A percentile compares a stretch with the other conserved stretches of the same genome.
Evolutionary conservation across 2,329 filamentous ascomycete genomes (phyloP).

Genomic region (Albophoma yamanashiensis): DNA sequence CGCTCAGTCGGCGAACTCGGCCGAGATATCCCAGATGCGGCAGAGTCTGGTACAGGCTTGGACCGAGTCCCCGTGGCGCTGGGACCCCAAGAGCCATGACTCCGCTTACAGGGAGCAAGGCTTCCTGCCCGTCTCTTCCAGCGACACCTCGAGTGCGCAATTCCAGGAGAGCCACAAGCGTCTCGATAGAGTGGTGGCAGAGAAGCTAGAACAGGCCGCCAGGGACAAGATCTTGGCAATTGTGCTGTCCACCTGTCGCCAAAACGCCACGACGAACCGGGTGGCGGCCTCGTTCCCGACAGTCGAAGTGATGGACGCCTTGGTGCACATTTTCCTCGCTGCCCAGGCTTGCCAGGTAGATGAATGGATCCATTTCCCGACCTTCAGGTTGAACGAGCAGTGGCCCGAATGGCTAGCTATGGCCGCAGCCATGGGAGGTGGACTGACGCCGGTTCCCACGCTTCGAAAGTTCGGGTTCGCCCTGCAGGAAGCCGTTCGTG

Average conservation of each 20-base stretch:
- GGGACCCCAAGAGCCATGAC: slow-evolving; percentile 33
- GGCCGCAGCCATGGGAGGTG: slow-evolving; percentile 51
- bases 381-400: slow-evolving; percentile 43
- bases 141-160: slow-evolving; percentile 25
- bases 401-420: slow-evolving; percentile 49
- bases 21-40: slow-evolving; percentile 34
- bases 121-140: slow-evolving; percentile 31
- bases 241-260: slow-evolving; percentile 48
- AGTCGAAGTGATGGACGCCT: slow-evolving; percentile 46
- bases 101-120: slow-evolving; percentile 31
- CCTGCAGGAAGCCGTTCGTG: slow-evolving; percentile 39
- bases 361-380: slow-evolving; percentile 51
- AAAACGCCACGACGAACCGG: slow-evolving; percentile 34
- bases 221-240: slow-evolving; percentile 55
- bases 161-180: slow-evolving; percentile 26
- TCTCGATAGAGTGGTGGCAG: slow-evolving; percentile 28
- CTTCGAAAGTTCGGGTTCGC: slow-evolving; percentile 51
- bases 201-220: slow-evolving; percentile 33
- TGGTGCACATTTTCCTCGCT: slow-evolving; percentile 50
- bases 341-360: slow-evolving; percentile 45
- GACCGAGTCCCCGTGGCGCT: slow-evolving; percentile 41
- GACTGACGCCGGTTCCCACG: slow-evolving; percentile 43
- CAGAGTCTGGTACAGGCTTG: slow-evolving; percentile 35
- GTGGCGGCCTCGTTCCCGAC: slow-evolving; percentile 53
- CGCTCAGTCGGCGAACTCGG: slow-evolving; percentile 23